Percentiles rank a stretch among this genome's conserved stretches.
Conservation (phyloP, 1,139 yeast species). For the Keqinozyma sinolaborantium region DNA sequence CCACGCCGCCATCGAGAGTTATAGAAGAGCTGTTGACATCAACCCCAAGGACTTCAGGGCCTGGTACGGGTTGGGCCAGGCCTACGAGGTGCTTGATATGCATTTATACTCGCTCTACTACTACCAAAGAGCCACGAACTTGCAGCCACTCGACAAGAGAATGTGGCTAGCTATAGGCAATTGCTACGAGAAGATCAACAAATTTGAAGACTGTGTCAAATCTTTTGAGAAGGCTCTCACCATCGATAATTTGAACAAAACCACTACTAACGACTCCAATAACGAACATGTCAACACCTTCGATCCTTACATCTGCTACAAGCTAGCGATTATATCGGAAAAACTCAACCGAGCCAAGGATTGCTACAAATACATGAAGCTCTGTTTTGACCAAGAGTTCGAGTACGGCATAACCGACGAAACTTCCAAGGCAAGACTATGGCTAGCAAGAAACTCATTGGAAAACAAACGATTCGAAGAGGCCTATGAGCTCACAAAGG, state of each 20-base stretch:
- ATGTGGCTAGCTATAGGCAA: constrained; percentile 97
- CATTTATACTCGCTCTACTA: constrained; percentile 88
- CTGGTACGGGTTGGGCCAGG: constrained; percentile 98
- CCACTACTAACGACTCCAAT: constrained; percentile 3
- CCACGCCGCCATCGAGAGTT: constrained; percentile 96
- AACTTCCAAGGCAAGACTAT: constrained; percentile 75
- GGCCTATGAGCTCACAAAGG: constrained; percentile 75
- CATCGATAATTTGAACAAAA: constrained; percentile 33
- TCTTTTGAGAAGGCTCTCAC: constrained; percentile 54
- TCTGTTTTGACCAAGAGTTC: constrained; percentile 66
- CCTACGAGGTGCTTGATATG: constrained; percentile 96
- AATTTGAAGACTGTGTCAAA: constrained; percentile 61
- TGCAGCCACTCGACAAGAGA: constrained; percentile 85
- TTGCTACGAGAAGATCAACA: constrained; percentile 79
- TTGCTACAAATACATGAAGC: constrained; percentile 65
- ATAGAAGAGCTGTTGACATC: constrained; percentile 88
- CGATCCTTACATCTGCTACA: constrained; percentile 55
- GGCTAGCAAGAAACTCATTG: constrained; percentile 79
- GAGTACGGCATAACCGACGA: constrained; percentile 73
- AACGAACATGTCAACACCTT: constrained; percentile 12
- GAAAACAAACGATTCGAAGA: constrained; percentile 53
- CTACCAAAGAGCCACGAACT: constrained; percentile 84
- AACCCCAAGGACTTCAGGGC: constrained; percentile 90
- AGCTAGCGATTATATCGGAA: constrained; percentile 69
- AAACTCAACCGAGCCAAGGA: constrained; percentile 47